Evolutionary conservation across 2,329 filamentous ascomycete genomes (phyloP).

Genomic region (Aspergillus udagawae): DNA sequence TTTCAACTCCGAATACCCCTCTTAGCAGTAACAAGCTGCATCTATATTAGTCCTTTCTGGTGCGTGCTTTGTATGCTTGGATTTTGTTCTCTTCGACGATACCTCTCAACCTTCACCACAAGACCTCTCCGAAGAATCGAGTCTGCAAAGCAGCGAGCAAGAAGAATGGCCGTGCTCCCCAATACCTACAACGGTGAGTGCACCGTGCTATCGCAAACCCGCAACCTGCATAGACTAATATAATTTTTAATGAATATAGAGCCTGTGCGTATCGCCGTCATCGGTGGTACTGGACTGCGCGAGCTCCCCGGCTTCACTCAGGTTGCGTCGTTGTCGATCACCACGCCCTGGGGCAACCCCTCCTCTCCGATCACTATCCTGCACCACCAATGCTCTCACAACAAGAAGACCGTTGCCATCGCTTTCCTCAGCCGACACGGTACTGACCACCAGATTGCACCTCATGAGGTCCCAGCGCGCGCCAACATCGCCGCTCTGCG

Average conservation of each 20-base stretch:
- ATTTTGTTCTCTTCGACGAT: conserved; percentile 5
- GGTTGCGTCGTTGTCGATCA: conserved; percentile 70
- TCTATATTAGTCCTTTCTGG: conserved; percentile 1
- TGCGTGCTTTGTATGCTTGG: conserved; percentile 1
- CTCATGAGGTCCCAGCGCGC: conserved; percentile 89
- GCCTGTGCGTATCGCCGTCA: conserved; percentile 78
- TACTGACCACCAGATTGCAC: conserved; percentile 79
- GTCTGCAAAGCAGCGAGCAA: conserved; percentile 30
- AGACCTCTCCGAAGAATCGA: conserved; percentile 29
- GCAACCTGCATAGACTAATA: background rate
- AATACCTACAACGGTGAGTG: conserved; percentile 56
- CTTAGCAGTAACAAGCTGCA: conserved; percentile 4
- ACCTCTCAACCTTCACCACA: conserved; percentile 19
- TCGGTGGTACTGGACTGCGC: conserved; percentile 88
- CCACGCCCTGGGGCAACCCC: conserved; percentile 85
- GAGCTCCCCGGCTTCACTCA: conserved; percentile 82
- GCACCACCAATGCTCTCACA: conserved; percentile 73
- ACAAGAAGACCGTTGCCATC: conserved; percentile 57
- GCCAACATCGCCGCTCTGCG: conserved; percentile 98
- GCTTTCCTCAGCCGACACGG: conserved; percentile 96
- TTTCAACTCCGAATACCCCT: conserved; percentile 1
- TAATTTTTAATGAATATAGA: conserved; percentile 20
- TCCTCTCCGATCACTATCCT: conserved; percentile 78
- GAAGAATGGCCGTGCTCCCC: conserved; percentile 53
- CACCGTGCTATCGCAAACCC: background rate